phyloP scores from a whole-genome alignment of 129 eudicot species.

The Pittosporum tobira region DNA sequence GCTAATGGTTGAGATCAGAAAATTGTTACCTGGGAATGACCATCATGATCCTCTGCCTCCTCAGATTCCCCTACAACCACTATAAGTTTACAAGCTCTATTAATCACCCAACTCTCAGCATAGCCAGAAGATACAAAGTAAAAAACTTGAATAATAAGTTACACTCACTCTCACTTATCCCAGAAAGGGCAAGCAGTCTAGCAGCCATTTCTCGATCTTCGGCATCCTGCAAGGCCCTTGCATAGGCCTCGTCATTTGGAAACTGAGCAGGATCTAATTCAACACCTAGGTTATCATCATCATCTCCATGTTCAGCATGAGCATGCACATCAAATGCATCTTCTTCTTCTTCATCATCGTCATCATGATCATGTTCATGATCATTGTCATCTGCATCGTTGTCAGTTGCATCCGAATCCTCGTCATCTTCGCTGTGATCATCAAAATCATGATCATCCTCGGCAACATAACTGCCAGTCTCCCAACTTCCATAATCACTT shows the following conservation, averaged over 20 bases:
- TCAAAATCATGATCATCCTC: constrained; percentile 39
- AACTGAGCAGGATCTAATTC: constrained; percentile 63
- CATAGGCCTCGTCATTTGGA: constrained; percentile 85
- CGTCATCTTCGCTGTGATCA: constrained; percentile 51
- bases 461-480: constrained; percentile 41
- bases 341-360: constrained; percentile 42
- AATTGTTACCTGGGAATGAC: constrained; percentile 54
- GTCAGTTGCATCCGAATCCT: constrained; percentile 33
- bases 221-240: constrained; percentile 90
- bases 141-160: neutral
- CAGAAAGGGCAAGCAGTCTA: constrained; percentile 72
- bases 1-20: neutral
- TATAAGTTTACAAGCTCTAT: constrained; percentile 17
- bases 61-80: constrained; percentile 55
- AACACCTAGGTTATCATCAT: constrained; percentile 24
- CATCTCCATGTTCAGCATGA: constrained; percentile 43
- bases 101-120: constrained; percentile 8
- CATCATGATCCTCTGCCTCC: constrained; percentile 47
- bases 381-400: constrained; percentile 20
- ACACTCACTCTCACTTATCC: constrained; percentile 55
- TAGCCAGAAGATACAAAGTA: neutral
- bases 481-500: constrained; percentile 79
- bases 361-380: constrained; percentile 31
- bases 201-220: constrained; percentile 96
- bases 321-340: constrained; percentile 88